Conservation (phyloP, 148 eudicot species). For the Talinum fruticosum region DNA sequence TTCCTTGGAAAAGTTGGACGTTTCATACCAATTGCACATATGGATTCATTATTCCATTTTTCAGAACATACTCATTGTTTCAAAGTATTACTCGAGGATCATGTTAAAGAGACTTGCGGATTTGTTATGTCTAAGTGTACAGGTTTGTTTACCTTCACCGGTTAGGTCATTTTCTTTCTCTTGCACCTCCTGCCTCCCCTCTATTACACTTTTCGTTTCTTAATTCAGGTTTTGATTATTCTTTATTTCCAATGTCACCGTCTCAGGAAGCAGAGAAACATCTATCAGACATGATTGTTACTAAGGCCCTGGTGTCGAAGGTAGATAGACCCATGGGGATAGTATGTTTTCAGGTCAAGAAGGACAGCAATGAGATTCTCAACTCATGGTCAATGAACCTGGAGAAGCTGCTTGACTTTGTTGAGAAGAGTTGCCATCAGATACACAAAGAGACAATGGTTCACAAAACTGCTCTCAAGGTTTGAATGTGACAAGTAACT, state of each 20-base stretch:
- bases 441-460: slow-evolving; percentile 99
- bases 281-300: slow-evolving; percentile 82
- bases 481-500: slow-evolving; percentile 24
- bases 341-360: slow-evolving; percentile 69
- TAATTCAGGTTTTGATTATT: not conserved
- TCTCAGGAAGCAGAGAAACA: slow-evolving; percentile 91
- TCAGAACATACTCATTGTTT: slow-evolving; percentile 91
- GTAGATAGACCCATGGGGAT: slow-evolving; percentile 77
- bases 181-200: too few relatives aligned
- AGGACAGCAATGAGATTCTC: slow-evolving; percentile 78
- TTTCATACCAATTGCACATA: not conserved
- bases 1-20: not conserved
- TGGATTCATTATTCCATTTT: slow-evolving; percentile 6
- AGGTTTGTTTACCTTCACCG: slow-evolving; percentile 41
- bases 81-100: slow-evolving; percentile 81
- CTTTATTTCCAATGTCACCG: slow-evolving; percentile 2
- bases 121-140: slow-evolving; percentile 62
- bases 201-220: too few relatives aligned
- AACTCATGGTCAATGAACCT: slow-evolving; percentile 90
- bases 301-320: slow-evolving; percentile 80
- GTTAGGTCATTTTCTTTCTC: slow-evolving; percentile 6
- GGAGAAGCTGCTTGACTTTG: slow-evolving; percentile 92
- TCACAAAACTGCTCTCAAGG: slow-evolving; percentile 74
- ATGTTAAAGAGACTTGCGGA: slow-evolving; percentile 81
- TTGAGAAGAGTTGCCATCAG: slow-evolving; percentile 98